Conservation (phyloP, 345 rosid species). For the Jatropha curcas region DNA sequence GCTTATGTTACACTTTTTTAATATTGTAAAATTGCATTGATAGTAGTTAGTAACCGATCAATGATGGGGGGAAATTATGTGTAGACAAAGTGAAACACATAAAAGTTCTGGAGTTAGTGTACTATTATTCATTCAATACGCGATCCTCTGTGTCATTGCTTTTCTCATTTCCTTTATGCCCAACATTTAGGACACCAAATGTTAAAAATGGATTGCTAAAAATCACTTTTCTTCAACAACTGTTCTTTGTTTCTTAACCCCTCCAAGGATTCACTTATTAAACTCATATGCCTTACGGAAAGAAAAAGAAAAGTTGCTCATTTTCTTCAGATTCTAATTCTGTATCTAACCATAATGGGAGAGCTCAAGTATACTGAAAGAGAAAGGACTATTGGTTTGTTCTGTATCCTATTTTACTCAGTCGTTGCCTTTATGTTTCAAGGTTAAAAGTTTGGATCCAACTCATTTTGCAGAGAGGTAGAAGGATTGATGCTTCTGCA, state of each 20-base stretch:
- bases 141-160: neutral
- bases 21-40: no score
- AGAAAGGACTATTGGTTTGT: neutral
- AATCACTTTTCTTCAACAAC: neutral
- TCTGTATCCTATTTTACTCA: neutral
- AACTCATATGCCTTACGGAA: neutral
- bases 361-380: neutral
- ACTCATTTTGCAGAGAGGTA: neutral
- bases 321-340: neutral
- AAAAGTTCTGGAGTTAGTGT: neutral
- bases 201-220: neutral
- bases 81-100: neutral
- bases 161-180: neutral
- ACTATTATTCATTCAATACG: neutral
- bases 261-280: no score
- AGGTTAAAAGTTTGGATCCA: constrained; percentile 1
- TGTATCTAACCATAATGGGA: neutral
- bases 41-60: no score
- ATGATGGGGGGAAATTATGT: neutral
- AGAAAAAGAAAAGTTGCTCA: neutral
- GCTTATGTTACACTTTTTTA: no score
- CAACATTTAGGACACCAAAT: neutral
- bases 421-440: neutral
- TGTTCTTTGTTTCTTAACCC: neutral
- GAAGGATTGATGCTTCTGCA: neutral